These are phyloP conservation scores for Aaosphaeria pasadenensis DNA, from an alignment of 2,329 filamentous ascomycete genomes.

Conservation along the genomic window DNA sequence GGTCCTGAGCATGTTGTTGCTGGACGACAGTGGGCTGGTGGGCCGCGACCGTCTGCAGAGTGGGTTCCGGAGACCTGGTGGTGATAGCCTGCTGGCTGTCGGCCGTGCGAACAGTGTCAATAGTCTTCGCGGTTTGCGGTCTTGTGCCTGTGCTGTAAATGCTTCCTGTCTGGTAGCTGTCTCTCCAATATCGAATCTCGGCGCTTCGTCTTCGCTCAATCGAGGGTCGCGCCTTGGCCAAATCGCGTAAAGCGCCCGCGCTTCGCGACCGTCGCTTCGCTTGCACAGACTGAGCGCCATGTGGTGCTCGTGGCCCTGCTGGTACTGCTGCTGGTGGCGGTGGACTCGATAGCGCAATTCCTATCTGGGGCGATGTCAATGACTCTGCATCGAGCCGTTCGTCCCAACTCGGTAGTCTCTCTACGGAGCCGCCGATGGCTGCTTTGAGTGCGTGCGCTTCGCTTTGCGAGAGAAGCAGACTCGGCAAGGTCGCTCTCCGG, in stretches of 20 bases:
- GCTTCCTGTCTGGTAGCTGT: slow-evolving; percentile 30
- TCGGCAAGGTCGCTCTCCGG: slow-evolving; percentile 36
- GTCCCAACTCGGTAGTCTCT: slow-evolving; percentile 23
- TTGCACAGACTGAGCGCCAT: slow-evolving; percentile 11
- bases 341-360: slow-evolving; percentile 34
- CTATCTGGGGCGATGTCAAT: slow-evolving; percentile 29
- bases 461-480: slow-evolving; percentile 17
- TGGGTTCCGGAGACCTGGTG: slow-evolving; percentile 1
- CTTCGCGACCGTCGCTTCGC: slow-evolving; percentile 36
- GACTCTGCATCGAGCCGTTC: slow-evolving; percentile 22
- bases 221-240: slow-evolving; percentile 22
- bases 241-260: slow-evolving; percentile 33
- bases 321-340: not conserved
- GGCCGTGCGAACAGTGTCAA: slow-evolving; percentile 26
- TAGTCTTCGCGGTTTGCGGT: slow-evolving; percentile 31
- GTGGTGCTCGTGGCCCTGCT: slow-evolving; percentile 1
- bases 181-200: slow-evolving; percentile 36
- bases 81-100: slow-evolving; percentile 18
- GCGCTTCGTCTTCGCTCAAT: slow-evolving; percentile 27
- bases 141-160: slow-evolving; percentile 26
- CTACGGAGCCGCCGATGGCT: slow-evolving; percentile 17
- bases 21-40: slow-evolving; percentile 17
- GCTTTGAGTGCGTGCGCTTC: slow-evolving; percentile 25
- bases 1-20: slow-evolving; percentile 14
- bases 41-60: slow-evolving; percentile 16